Base-by-base conservation (phyloP, 139 green algal genomes). In the Pleodorina starrii region DNA sequence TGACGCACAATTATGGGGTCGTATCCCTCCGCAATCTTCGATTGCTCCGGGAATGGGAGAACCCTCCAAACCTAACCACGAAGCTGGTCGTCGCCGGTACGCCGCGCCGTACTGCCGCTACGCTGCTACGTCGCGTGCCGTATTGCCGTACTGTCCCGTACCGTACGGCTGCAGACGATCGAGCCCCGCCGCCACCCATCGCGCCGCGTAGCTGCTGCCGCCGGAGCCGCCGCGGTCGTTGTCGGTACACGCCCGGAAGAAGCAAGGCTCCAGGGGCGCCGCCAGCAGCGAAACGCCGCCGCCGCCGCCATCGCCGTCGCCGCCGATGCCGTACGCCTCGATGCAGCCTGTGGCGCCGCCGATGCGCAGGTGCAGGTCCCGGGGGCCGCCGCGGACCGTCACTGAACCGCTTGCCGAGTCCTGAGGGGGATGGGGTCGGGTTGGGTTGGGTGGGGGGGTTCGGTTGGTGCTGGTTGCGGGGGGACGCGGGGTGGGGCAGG, bases 161-260 rank as follows among this genome's bases (percentile, higher is more conserved):
- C n/a, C 59, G 35, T 80, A 42, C 38, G 71, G 42, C 72, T 76
- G 57, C 77, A 96, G 75, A n/a, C 90, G 48, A 78, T 96, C 94
- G 23, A 96, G 89, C 32, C 94, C 94, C 38, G 93, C 92, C 7
- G 85, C 74, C 77, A 81, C 59, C 93, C 93, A 97, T 16, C 96
- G 85, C 17, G 89, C 93, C 5, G 94, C 93, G 76, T 97, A 96
- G 94, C 94, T 97, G 76, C 60, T 94, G 69, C 96, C 95, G 4
- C 89, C 91, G 0, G 75, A 91, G 60, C 97, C 97, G 51, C 97
- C 97, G 0, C 92, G 85, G 94, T 99, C 97, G 91, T 99, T 99
- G 94, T 99, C 97, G 29, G 96, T 98, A 54, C 92, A 77, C 0
- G 97, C 95, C 16, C 97, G 91, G 89, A 95, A 97, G 59, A 98